Evolutionary conservation across 2,329 filamentous ascomycete species (phyloP), one percentile per base, ranked within the genome.

Genomic region (Aureobasidium sp.): DNA sequence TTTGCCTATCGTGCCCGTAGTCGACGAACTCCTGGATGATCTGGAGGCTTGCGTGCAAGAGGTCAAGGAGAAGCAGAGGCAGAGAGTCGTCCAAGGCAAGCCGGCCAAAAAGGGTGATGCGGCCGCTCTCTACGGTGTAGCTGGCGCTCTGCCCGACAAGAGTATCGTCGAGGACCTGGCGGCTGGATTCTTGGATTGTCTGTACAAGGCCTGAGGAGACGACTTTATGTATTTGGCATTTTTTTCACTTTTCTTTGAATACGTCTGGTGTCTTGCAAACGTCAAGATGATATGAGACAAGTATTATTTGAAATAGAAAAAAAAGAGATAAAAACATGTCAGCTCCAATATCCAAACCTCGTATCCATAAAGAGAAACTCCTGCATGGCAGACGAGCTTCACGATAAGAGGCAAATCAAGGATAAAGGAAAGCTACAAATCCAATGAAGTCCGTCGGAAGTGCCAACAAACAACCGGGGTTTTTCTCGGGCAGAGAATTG

Each of bases 81-180:
- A 84, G 58, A 76, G 85, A 47, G 74, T 81, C 38, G 84, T 81
- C 1, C 83, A 88, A 71, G 84, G 85, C 10, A 85, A 71, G 58
- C 76, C 74, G 5, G 82, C 67, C 3, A 71, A 80, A 21, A 78
- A 82, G 61, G 88, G 88, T 1, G 88, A 95, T 67, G 83, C 88
- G 12, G 88, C 89, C 1, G 90, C 90, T 4, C 72, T 98, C 57
- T 98, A 98, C 70, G 93, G 93, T 52, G 90, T 98, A 54, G 93
- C 93, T 0, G 93, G 93, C 5, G 94, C 88, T 64, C 71, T 98
- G 69, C 93, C 93, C 1, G 94, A 98, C 68, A 97, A 97, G 79
- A 89, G 86, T 61, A 85, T 98, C 29, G 90, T 98, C 27, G 88
- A 88, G 59, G 88, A 95, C 63, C 72, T 98, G 66, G 91, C 90